Evolutionary conservation across 176 grass and related monocot species (phyloP).

Genomic region (Oryza officinalis): DNA sequence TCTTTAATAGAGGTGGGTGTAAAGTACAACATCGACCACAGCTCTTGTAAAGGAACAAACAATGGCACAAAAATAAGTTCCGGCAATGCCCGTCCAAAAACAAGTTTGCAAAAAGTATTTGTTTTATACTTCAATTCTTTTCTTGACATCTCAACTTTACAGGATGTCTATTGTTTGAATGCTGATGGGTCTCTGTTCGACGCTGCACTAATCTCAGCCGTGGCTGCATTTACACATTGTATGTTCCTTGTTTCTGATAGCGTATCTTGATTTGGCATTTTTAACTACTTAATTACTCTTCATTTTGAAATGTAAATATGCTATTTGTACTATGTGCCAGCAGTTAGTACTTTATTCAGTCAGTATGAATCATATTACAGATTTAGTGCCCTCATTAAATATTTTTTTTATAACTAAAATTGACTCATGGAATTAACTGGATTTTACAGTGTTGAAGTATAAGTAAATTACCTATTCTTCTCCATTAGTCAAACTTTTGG

Average conservation of each 20-base stretch:
- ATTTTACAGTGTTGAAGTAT: no score
- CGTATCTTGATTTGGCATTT: not conserved
- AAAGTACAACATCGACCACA: not conserved
- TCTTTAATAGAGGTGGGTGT: not conserved
- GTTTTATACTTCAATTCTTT: slow-evolving; percentile 12
- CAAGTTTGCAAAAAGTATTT: slow-evolving; percentile 5
- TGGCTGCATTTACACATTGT: slow-evolving; percentile 85
- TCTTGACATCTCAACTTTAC: slow-evolving; percentile 38
- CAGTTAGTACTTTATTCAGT: not conserved
- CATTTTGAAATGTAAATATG: slow-evolving; percentile 9
- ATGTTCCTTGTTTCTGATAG: slow-evolving; percentile 26
- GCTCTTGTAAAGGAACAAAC: not conserved
- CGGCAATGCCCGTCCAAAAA: not conserved
- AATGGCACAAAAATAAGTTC: not conserved
- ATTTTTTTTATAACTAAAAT: not conserved
- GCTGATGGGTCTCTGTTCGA: slow-evolving; percentile 88
- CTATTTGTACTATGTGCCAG: not conserved
- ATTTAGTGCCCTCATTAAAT: not conserved
- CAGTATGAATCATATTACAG: not conserved
- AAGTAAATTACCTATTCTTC: not conserved
- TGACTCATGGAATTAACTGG: not conserved
- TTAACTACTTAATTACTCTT: not conserved
- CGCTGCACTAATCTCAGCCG: slow-evolving; percentile 77
- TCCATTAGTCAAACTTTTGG: no score
- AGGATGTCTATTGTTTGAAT: slow-evolving; percentile 96